These are phyloP conservation scores for Syzygium grande DNA, from an alignment of 345 rosid species.

Conservation along the genomic window DNA sequence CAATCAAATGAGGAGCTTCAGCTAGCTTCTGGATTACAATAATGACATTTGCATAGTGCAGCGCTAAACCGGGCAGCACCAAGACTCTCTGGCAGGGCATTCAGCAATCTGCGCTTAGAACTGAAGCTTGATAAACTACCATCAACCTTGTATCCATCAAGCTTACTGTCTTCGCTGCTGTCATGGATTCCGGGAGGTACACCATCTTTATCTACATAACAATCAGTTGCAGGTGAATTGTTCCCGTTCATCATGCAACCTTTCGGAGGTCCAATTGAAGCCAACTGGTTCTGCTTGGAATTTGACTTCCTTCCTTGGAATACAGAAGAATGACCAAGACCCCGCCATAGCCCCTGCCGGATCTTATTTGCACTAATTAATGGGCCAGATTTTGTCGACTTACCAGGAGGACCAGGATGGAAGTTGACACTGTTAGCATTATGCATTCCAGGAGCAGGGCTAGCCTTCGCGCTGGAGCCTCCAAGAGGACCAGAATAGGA, in stretches of 20 bases:
- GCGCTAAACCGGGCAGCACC: conserved; percentile 82
- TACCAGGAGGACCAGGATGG: conserved; percentile 69
- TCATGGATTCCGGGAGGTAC: conserved; percentile 15
- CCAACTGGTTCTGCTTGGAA: conserved; percentile 37
- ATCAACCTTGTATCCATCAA: conserved; percentile 5
- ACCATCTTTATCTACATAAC: conserved; percentile 16
- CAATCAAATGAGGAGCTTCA: conserved; percentile 88
- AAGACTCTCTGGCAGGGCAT: conserved; percentile 72
- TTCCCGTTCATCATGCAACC: conserved; percentile 51
- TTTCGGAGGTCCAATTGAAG: conserved; percentile 88
- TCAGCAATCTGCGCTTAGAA: conserved; percentile 31
- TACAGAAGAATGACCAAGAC: conserved; percentile 26
- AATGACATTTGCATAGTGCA: conserved; percentile 94
- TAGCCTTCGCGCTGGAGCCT: conserved; percentile 30
- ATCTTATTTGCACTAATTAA: conserved; percentile 31
- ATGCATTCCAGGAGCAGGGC: conserved; percentile 40
- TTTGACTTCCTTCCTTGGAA: conserved; percentile 39
- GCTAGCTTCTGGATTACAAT: conserved; percentile 82
- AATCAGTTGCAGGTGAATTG: conserved; percentile 14
- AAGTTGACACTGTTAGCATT: conserved; percentile 29
- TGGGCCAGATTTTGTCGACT: conserved; percentile 52
- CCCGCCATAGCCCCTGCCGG: conserved; percentile 51
- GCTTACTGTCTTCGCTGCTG: conserved; percentile 30
- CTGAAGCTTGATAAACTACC: conserved; percentile 23
- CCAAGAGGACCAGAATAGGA: conserved; percentile 72